Base-by-base conservation (phyloP, 768 basidiomycete genomes). In the Phlebiopsis flavidoalba region DNA sequence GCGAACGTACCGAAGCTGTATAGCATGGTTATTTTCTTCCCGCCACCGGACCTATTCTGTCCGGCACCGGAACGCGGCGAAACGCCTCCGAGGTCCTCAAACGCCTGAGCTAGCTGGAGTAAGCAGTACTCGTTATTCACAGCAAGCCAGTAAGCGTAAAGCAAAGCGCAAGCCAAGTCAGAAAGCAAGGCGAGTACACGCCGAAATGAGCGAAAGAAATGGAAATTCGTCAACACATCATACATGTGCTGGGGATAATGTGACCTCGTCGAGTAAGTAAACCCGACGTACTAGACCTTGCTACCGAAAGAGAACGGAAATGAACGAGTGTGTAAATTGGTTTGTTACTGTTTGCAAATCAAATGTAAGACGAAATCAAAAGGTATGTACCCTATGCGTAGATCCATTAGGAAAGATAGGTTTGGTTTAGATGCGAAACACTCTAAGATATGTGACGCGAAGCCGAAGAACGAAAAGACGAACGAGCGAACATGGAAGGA, bases 121-220 rank as follows among this genome's bases (percentile, higher is more conserved):
- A 43, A 43, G 40, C 40, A 12, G 40, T 43, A 43, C 40, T 17
- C 40, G 12, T 2, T 43, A 43, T 43, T 17, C 40, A 43, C 3
- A 31, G 40, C 11, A 43, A 8, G 40, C 40, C 40, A 17, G 12
- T 43, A 2, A 43, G 40, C 40, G 40, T 43, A 43, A 8, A 17
- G 40, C 40, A 17, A 17, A 12, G 37, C 54, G 37, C 33, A 35
- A 33, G 52, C 19, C 31, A 36, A 53, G 52, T 33, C n/a, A 37
- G 21, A 22, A 21, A 36, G 40, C 40, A 43, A 95, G 54, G 54
- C 2, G n/a, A 40, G 22, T 6, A 15, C 19, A 24, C 36, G 54
- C 54, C 54, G 54, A 40, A 11, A 55, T 55, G 54, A 55, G 40
- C 37, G 11, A 43, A 49, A n/a, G 14, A 19, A 55, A 26, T 22